phyloP scores from a whole-genome alignment of 352 stramenopile genomes.

The Pythium grandisporangium region DNA sequence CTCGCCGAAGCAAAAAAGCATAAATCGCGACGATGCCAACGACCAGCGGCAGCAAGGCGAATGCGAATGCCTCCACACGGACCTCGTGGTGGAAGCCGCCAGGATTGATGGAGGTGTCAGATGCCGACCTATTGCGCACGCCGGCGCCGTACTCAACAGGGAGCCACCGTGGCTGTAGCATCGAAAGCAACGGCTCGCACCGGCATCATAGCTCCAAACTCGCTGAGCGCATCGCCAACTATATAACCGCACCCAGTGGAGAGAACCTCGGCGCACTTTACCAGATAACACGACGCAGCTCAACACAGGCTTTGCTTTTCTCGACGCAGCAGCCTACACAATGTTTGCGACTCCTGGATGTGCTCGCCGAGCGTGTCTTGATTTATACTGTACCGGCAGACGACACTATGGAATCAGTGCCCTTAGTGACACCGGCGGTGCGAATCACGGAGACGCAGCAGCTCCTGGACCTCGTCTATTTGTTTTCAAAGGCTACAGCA shows the following conservation, averaged over 20 bases:
- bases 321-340: conserved; percentile 27
- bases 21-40: too few relatives aligned
- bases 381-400: conserved; percentile 1
- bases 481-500: conserved; percentile 36
- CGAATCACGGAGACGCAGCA: conserved; percentile 14
- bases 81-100: conserved; percentile 36
- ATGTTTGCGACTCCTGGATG: conserved; percentile 46
- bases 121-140: conserved; percentile 17
- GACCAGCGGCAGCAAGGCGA: too few relatives aligned
- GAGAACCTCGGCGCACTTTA: conserved; percentile 29
- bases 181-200: too few relatives aligned
- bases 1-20: too few relatives aligned
- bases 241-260: conserved; percentile 22
- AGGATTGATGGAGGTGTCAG: conserved; percentile 29
- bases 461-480: conserved; percentile 49
- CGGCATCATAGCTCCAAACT: conserved; percentile 17
- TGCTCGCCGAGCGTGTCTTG: conserved; percentile 35
- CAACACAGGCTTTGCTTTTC: conserved; percentile 30
- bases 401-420: conserved; percentile 6
- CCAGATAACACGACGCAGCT: conserved; percentile 27
- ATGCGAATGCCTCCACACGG: too few relatives aligned
- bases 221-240: conserved; percentile 21
- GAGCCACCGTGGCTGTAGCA: conserved; percentile 4
- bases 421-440: background rate
- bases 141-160: conserved; percentile 25